Conservation (phyloP, 768 basidiomycete genomes). For the Hebeloma cylindrosporum region DNA sequence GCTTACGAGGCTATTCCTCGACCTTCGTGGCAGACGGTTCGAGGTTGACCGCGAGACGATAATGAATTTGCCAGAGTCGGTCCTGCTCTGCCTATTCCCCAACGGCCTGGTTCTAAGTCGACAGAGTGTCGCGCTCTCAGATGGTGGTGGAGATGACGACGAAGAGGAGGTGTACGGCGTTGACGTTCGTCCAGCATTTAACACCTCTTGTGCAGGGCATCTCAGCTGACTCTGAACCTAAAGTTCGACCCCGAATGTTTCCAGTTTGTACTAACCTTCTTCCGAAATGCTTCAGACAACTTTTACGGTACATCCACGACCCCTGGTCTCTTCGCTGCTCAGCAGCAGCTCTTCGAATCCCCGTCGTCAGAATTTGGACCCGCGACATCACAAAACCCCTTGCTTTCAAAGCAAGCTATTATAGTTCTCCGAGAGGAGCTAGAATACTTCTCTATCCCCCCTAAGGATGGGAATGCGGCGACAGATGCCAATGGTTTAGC, state of each 20-base stretch:
- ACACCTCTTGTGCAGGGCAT: conserved; percentile 2
- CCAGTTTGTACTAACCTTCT: conserved; percentile 90
- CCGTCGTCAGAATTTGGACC: conserved; percentile 62
- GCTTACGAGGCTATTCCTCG: conserved; percentile 84
- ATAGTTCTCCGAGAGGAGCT: conserved; percentile 97
- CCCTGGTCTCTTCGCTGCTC: conserved; percentile 75
- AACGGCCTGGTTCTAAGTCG: conserved; percentile 94
- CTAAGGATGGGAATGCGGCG: conserved; percentile 55
- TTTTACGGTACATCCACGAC: conserved; percentile 85
- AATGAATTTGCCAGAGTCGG: conserved; percentile 98
- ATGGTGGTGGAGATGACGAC: conserved; percentile 71
- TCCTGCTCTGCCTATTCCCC: conserved; percentile 93
- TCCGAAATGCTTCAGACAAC: conserved; percentile 78
- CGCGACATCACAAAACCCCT: conserved; percentile 79
- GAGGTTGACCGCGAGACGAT: conserved; percentile 96
- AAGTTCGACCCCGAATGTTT: conserved; percentile 99
- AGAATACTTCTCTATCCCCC: conserved; percentile 97
- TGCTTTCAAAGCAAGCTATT: conserved; percentile 94
- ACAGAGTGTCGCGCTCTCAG: conserved; percentile 74
- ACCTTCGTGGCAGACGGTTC: conserved; percentile 88
- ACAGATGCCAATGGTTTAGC: conserved; percentile 82
- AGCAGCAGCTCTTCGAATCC: conserved; percentile 76
- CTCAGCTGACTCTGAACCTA: conserved; percentile 12
- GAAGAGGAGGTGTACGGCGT: conserved; percentile 95
- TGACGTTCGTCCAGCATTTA: conserved; percentile 68